phyloP scores from a whole-genome alignment of 345 rosid genomes.

The Stellera chamaejasme region DNA sequence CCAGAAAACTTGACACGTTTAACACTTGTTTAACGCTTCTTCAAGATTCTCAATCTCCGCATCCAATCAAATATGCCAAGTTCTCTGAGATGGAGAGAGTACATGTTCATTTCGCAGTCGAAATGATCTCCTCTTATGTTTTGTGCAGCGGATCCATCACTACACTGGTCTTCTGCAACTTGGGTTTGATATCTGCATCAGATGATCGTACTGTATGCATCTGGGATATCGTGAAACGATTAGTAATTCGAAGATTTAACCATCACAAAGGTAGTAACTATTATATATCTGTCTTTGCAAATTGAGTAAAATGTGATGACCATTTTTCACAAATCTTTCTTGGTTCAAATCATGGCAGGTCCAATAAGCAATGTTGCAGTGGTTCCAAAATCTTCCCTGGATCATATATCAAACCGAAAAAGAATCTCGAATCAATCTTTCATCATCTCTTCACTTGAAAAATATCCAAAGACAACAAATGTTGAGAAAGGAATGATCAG shows the following conservation, averaged over 20 bases:
- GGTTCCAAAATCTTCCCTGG: constrained; percentile 20
- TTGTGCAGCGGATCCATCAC: constrained; percentile 34
- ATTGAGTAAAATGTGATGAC: too few relatives aligned
- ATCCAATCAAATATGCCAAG: too few relatives aligned
- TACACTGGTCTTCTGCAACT: constrained; percentile 30
- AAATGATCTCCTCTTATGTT: constrained; percentile 4
- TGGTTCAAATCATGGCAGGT: constrained; percentile 23
- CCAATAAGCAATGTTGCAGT: constrained; percentile 29
- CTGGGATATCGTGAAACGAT: constrained; percentile 29
- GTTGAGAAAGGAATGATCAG: constrained; percentile 15
- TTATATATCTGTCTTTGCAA: too few relatives aligned
- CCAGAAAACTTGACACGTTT: too few relatives aligned
- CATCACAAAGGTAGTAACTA: constrained; percentile 28
- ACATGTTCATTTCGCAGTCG: not conserved
- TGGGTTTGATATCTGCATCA: constrained; percentile 41
- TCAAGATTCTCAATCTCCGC: too few relatives aligned
- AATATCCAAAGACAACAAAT: constrained; percentile 25
- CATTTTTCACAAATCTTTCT: not conserved
- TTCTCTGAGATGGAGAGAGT: too few relatives aligned
- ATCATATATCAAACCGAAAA: constrained; percentile 20
- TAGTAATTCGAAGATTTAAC: constrained; percentile 25
- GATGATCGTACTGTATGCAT: constrained; percentile 42
- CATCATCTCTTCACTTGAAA: constrained; percentile 25
- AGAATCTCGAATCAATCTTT: constrained; percentile 16
- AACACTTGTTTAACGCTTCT: too few relatives aligned